phyloP scores from a whole-genome alignment of 2,329 filamentous ascomycete species.

The Monosporascus sp. region DNA sequence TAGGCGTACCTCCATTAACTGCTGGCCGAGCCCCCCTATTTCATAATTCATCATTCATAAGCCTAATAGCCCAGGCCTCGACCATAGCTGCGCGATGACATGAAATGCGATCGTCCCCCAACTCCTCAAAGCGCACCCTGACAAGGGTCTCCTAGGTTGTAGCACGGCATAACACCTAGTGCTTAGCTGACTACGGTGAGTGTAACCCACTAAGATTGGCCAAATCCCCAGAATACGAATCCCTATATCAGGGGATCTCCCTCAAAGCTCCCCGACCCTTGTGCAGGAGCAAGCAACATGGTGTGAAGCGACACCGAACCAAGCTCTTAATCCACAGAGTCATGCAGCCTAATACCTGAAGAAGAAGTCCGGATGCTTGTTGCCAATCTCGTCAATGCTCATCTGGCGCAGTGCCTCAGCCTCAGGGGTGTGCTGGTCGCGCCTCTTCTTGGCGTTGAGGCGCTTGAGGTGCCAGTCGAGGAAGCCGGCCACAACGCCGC shows the following conservation, averaged over 20 bases:
- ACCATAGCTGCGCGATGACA: no score
- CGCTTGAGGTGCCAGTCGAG: not conserved
- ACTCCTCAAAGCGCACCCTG: no score
- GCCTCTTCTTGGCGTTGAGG: slow-evolving; percentile 4
- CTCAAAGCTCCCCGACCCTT: not conserved
- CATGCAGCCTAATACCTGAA: not conserved
- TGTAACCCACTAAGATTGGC: no score
- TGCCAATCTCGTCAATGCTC: slow-evolving; percentile 7
- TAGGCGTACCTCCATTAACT: no score
- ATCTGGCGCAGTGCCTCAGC: not conserved
- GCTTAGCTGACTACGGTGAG: no score
- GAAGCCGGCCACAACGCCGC: slow-evolving; percentile 1
- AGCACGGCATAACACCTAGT: no score
- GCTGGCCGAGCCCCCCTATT: no score
- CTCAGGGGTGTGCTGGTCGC: not conserved
- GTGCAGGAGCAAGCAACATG: not conserved
- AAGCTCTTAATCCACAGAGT: not conserved
- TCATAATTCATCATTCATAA: no score
- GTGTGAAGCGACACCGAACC: not conserved
- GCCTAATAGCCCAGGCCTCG: no score
- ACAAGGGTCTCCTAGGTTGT: no score
- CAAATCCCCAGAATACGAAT: not conserved
- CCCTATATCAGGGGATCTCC: not conserved
- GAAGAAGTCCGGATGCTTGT: slow-evolving; percentile 7
- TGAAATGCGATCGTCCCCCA: no score